phyloP scores from a whole-genome alignment of 2,329 filamentous ascomycete species.

The Colletotrichum trifolii region DNA sequence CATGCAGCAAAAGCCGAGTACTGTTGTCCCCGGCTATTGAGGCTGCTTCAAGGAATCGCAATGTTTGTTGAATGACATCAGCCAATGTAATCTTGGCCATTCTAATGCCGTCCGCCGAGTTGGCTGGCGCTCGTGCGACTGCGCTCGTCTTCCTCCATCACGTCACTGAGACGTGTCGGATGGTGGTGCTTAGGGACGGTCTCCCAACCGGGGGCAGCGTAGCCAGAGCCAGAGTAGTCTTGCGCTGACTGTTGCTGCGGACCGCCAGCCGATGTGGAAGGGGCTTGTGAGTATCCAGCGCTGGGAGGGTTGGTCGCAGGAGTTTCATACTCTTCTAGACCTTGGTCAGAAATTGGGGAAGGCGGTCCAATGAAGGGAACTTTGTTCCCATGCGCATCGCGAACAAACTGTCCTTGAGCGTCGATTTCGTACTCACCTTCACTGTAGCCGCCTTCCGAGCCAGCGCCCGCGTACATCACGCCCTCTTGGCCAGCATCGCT shows the following conservation, averaged over 20 bases:
- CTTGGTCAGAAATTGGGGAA: constrained; percentile 62
- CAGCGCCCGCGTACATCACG: constrained; percentile 38
- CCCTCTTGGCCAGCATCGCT: constrained; percentile 25
- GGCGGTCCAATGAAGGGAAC: constrained; percentile 63
- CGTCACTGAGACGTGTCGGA: constrained; percentile 88
- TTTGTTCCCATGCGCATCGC: constrained; percentile 69
- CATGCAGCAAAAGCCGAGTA: not conserved
- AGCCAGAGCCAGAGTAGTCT: constrained; percentile 76
- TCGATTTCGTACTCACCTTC: constrained; percentile 79
- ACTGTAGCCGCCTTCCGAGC: constrained; percentile 72
- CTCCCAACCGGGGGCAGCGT: constrained; percentile 79
- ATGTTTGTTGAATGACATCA: too few species aligned
- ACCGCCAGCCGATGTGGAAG: constrained; percentile 50
- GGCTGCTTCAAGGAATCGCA: too few species aligned
- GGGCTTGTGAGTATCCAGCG: constrained; percentile 43
- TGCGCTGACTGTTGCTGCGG: constrained; percentile 36
- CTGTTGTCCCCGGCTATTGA: constrained; percentile 5
- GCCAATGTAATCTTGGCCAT: too few species aligned
- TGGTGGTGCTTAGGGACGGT: constrained; percentile 83
- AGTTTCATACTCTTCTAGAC: constrained; percentile 68
- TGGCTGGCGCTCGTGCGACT: constrained; percentile 79
- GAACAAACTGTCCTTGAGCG: constrained; percentile 68
- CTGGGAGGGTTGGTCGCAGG: constrained; percentile 55
- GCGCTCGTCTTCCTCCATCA: constrained; percentile 85
- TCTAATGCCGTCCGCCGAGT: constrained; percentile 27